Conservation (phyloP, 176 grass and related monocot genomes). For the Carex littledalei region DNA sequence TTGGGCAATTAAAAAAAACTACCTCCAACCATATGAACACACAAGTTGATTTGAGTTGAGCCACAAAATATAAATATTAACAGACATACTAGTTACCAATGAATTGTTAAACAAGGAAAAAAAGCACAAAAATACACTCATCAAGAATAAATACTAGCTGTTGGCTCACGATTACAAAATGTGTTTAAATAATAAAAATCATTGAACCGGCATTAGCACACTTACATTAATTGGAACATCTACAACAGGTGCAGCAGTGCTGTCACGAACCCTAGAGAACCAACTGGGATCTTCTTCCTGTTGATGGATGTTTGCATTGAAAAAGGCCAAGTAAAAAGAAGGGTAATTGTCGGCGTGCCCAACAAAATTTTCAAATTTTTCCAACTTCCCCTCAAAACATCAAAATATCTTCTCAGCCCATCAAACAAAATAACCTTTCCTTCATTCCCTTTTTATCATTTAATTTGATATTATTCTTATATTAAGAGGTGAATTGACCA, state of each 20-base stretch:
- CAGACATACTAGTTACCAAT: background rate
- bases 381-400: too few relatives aligned
- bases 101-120: background rate
- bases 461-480: too few relatives aligned
- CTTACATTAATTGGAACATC: conserved; percentile 94
- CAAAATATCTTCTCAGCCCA: too few relatives aligned
- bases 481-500: too few relatives aligned
- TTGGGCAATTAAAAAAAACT: background rate
- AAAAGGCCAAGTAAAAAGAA: conserved; percentile 3
- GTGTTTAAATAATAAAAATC: conserved; percentile 1
- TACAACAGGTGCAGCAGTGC: conserved; percentile 56
- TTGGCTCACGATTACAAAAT: background rate
- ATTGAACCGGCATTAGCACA: background rate
- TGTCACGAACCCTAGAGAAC: conserved; percentile 75
- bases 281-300: conserved; percentile 99
- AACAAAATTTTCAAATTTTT: too few relatives aligned
- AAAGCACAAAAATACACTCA: background rate
- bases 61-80: background rate
- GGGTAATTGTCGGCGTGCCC: too few relatives aligned
- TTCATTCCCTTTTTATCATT: too few relatives aligned
- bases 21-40: background rate
- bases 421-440: too few relatives aligned
- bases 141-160: background rate
- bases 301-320: background rate
- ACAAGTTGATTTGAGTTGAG: background rate